Evolutionary conservation across 345 rosid species (phyloP).

Genomic region (Sonneratia caseolaris): DNA sequence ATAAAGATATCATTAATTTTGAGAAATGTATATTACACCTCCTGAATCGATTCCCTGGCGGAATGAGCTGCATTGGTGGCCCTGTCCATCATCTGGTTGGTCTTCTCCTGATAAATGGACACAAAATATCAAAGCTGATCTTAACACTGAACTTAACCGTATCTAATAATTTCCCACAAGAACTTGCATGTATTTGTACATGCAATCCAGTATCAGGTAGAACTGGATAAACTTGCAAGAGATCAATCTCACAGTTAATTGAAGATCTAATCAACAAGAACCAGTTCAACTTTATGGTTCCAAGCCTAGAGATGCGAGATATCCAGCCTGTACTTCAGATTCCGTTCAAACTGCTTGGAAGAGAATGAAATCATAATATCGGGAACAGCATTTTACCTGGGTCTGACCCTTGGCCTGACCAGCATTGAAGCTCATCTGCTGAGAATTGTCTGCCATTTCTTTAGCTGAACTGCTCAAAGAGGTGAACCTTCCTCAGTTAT

Average conservation of each 20-base stretch:
- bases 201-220: too few species aligned
- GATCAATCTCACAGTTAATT: too few species aligned
- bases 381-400: constrained; percentile 9
- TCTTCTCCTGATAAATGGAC: constrained; percentile 41
- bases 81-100: constrained; percentile 41
- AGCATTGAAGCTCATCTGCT: constrained; percentile 14
- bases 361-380: too few species aligned
- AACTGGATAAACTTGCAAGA: too few species aligned
- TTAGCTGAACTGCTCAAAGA: background rate
- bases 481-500: background rate
- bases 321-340: background rate
- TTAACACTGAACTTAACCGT: background rate
- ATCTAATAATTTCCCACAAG: too few species aligned
- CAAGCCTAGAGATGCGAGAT: background rate
- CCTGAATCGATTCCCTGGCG: constrained; percentile 44
- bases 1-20: too few species aligned
- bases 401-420: constrained; percentile 18
- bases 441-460: constrained; percentile 34
- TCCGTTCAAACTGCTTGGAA: too few species aligned
- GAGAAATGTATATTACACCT: constrained; percentile 21
- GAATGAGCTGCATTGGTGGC: constrained; percentile 54
- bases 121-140: too few species aligned
- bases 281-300: too few species aligned
- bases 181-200: too few species aligned
- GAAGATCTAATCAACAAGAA: too few species aligned